These are phyloP conservation scores for Gryganskiella cystojenkinii DNA, from an alignment of 192 early-diverging fungal genomes.

Conservation along the genomic window DNA sequence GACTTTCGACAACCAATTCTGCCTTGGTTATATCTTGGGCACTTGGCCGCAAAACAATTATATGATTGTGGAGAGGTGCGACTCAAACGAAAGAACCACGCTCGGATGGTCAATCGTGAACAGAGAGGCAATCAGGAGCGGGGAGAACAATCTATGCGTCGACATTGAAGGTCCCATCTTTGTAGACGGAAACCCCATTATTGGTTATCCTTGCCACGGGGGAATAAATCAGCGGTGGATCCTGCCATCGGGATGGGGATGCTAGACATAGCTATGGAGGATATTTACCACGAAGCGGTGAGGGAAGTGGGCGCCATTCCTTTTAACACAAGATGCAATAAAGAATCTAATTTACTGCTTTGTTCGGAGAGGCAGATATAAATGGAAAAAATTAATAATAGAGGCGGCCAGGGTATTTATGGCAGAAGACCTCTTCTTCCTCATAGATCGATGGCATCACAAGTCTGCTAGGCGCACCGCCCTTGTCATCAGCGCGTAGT, in stretches of 20 bases:
- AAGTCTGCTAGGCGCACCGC: no score
- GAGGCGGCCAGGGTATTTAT: no score
- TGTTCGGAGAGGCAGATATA: constrained; percentile 2
- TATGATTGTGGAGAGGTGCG: constrained; percentile 9
- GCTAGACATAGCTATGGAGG: constrained; percentile 7
- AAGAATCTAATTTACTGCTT: constrained; percentile 3
- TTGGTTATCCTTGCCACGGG: constrained; percentile 9
- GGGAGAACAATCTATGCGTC: constrained; percentile 5
- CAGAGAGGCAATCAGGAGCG: constrained; percentile 8
- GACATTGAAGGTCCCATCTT: constrained; percentile 7
- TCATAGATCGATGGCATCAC: no score
- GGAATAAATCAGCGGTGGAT: constrained; percentile 2
- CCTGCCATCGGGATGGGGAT: constrained; percentile 9
- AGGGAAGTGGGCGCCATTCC: background rate
- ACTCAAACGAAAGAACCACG: constrained; percentile 7
- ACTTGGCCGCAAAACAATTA: background rate
- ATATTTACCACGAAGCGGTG: background rate
- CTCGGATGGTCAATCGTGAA: constrained; percentile 12
- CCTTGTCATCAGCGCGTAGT: no score
- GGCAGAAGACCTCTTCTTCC: no score
- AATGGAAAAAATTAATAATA: background rate
- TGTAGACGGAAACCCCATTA: constrained; percentile 10
- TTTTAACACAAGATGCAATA: background rate
- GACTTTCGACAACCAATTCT: constrained; percentile 3
- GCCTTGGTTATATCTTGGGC: background rate